Evolutionary conservation across 106 monocot genomes (phyloP).

Genomic region (Phalaenopsis aphrodite): DNA sequence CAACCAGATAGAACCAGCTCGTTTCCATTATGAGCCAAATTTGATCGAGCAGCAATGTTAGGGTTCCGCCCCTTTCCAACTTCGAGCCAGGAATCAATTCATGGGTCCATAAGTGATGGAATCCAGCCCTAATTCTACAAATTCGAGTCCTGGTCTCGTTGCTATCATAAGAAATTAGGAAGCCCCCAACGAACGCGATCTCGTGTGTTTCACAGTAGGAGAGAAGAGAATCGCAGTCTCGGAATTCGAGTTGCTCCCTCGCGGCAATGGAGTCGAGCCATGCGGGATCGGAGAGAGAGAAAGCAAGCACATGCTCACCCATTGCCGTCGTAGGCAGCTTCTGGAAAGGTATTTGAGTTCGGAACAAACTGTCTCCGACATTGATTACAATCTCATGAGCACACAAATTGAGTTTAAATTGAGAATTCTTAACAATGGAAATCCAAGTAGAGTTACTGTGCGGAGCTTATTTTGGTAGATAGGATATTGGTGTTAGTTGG

Average conservation of each 20-base stretch:
- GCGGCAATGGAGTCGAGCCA: constrained; percentile 38
- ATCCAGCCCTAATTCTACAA: too few relatives aligned
- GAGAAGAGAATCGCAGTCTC: neutral
- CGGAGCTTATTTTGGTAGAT: neutral
- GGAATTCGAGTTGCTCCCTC: neutral
- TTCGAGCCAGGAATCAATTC: too few relatives aligned
- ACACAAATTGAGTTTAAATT: neutral
- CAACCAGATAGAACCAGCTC: too few relatives aligned
- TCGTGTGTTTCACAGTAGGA: neutral
- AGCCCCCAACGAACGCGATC: neutral
- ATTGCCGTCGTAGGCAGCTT: constrained; percentile 81
- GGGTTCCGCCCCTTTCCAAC: too few relatives aligned
- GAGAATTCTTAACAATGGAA: neutral
- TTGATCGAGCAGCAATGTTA: too few relatives aligned
- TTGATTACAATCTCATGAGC: neutral
- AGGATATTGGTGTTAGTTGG: neutral
- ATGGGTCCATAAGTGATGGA: too few relatives aligned
- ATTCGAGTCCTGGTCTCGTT: too few relatives aligned
- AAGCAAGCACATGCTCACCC: constrained; percentile 53
- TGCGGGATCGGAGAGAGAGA: constrained; percentile 40
- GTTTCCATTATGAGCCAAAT: too few relatives aligned
- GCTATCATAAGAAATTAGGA: neutral
- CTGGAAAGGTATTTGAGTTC: constrained; percentile 61
- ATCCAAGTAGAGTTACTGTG: neutral
- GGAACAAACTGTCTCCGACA: neutral